A percentile compares a stretch with the other conserved stretches of the same genome.
Evolutionary conservation across 345 rosid genomes (phyloP).

Genomic region (Camelina laxa): DNA sequence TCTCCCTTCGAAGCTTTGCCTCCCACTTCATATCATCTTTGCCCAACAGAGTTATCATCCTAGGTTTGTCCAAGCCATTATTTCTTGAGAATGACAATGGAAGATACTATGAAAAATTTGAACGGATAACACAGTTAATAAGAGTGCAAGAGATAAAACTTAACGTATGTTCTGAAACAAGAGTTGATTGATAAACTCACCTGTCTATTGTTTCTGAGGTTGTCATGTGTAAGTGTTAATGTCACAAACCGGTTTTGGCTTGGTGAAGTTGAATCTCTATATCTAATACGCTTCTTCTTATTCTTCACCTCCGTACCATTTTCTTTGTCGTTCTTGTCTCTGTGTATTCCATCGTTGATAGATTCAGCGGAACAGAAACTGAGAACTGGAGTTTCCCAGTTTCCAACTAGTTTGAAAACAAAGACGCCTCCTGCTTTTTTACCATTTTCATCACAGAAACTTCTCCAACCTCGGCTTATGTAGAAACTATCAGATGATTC

Average conservation of each 20-base stretch:
- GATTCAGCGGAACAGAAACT: neutral
- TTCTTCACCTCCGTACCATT: neutral
- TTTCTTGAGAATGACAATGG: neutral
- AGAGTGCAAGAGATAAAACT: neutral
- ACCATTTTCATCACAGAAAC: neutral
- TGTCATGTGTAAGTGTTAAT: neutral
- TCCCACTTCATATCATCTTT: neutral
- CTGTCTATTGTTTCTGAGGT: neutral
- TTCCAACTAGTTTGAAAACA: neutral
- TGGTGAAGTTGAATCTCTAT: neutral
- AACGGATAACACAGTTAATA: neutral
- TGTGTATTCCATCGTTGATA: neutral
- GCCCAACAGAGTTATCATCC: neutral
- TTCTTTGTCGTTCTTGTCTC: neutral
- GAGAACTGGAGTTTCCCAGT: neutral
- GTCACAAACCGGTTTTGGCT: neutral
- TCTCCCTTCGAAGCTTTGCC: neutral
- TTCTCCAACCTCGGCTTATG: conserved; percentile 23
- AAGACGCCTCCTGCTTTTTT: neutral
- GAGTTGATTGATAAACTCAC: conserved; percentile 8
- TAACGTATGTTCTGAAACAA: neutral
- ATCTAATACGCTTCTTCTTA: conserved; percentile 5
- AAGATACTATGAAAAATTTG: neutral
- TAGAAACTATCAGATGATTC: neutral
- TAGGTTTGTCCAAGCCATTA: neutral